Evolutionary conservation across 2,329 filamentous ascomycete species (phyloP), one percentile per base, ranked within the genome.

Genomic region (Beauveria sp.): DNA sequence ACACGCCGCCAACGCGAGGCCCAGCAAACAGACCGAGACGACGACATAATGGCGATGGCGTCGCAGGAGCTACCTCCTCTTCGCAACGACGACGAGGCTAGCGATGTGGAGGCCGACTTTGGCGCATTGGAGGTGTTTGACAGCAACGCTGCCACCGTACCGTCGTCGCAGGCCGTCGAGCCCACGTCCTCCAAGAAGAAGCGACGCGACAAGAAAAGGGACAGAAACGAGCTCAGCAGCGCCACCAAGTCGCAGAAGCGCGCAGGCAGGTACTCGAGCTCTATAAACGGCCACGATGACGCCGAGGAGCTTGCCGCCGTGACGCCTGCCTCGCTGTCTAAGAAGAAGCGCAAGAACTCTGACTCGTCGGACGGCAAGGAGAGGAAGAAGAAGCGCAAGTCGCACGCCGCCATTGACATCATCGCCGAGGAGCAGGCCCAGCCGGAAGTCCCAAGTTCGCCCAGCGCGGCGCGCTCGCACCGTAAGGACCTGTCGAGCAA

Each of bases 81-180:
- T 51, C 61, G 58, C 59, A 61, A 64, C 46, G 63, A 66, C 41
- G 62, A 64, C 57, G 62, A 69, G 30, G 55, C 55, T 22, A 64
- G 70, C 16, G 63, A 67, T 28, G 66, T 62, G 22, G 63, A 73
- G 48, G 65, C 64, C 44, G 70, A 74, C 55, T 75, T 75, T 61
- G 73, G 72, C 24, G 59, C 70, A 26, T 69, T 75, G 55, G 71
- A 75, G 53, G 72, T 75, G 67, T 75, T 75, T 58, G 71, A 75
- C 62, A 75, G 73, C 67, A 75, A 73, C 64, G 64, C 69, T 53
- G 66, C 68, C n/a, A 70, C 69, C 53, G 14, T 16, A 37, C 34
- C 34, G 14, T 69, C 71, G 7, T 71, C 72, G 7, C 69, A 71
- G 56, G 46, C 65, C 8, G 61, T 66, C 30, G 56, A 62, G 24